A percentile compares a stretch with the other conserved stretches of the same genome.
Evolutionary conservation across 2,329 filamentous ascomycete genomes (phyloP).

Genomic region (Sporothrix brasiliensis): DNA sequence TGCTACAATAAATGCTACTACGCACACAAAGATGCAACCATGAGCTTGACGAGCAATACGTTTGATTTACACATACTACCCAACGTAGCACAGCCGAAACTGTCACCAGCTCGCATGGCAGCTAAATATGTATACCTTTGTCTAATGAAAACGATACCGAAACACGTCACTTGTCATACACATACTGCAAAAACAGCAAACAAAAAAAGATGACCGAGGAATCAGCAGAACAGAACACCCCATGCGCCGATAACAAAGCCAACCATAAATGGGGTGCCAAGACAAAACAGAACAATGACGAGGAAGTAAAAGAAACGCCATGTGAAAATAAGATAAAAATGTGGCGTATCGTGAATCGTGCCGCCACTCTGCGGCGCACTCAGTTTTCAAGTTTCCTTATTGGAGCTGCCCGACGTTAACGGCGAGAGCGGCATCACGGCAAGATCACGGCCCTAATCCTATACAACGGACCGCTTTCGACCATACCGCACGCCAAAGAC

Average conservation of each 20-base stretch:
- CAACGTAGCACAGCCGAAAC: background rate
- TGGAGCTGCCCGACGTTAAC: background rate
- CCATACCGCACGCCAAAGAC: background rate
- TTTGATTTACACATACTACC: background rate
- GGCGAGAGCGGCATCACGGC: background rate
- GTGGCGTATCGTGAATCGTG: background rate
- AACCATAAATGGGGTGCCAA: background rate
- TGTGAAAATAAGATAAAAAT: background rate
- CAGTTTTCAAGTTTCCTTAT: background rate
- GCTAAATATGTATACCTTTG: background rate
- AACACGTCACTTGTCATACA: constrained; percentile 23
- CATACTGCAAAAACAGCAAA: constrained; percentile 1
- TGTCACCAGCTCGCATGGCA: background rate
- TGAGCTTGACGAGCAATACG: too few relatives aligned
- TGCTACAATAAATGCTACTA: too few relatives aligned
- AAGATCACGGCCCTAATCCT: background rate
- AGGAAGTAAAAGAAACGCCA: background rate
- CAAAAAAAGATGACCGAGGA: background rate
- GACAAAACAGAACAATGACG: background rate
- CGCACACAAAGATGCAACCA: too few relatives aligned
- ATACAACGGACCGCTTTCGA: background rate
- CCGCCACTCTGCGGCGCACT: background rate
- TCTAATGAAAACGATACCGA: constrained; percentile 5
- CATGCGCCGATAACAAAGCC: constrained; percentile 10
- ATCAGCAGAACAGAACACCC: background rate